These are phyloP conservation scores for Neurospora sp. DNA, from an alignment of 495 filamentous ascomycete species.

Conservation along the genomic window DNA sequence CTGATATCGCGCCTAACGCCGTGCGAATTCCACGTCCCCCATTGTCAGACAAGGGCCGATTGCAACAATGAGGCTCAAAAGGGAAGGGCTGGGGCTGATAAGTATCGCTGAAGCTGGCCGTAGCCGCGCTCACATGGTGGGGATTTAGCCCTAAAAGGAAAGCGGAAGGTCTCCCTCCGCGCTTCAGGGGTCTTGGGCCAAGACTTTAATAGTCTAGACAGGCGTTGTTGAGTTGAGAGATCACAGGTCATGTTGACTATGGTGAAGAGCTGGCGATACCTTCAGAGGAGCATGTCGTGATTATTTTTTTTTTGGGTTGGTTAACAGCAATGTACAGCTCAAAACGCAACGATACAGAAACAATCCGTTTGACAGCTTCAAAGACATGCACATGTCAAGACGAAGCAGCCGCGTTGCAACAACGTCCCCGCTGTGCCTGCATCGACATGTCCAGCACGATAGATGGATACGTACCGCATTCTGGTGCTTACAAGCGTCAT, in stretches of 20 bases:
- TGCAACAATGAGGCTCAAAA: background rate
- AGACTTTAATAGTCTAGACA: background rate
- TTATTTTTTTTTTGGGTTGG: background rate
- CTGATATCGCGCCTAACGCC: background rate
- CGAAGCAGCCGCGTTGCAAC: background rate
- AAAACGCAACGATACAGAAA: background rate
- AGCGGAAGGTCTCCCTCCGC: conserved; percentile 24
- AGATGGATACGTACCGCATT: background rate
- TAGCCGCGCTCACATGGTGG: conserved; percentile 1
- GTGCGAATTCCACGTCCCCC: background rate
- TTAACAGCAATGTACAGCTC: background rate
- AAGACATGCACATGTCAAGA: background rate
- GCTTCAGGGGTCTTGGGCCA: conserved; percentile 9
- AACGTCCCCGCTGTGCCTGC: background rate
- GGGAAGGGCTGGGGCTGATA: background rate
- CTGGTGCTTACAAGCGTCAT: background rate
- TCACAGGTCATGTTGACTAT: background rate
- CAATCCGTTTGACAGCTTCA: background rate
- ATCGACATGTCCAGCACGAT: background rate
- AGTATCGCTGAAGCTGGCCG: background rate
- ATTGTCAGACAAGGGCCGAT: background rate
- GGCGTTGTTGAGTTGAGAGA: background rate
- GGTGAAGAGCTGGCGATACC: background rate
- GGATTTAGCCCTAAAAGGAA: conserved; percentile 25
- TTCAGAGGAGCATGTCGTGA: background rate